Evolutionary conservation across 768 basidiomycete genomes (phyloP).

Genomic region (Phaeolepiota aurea): DNA sequence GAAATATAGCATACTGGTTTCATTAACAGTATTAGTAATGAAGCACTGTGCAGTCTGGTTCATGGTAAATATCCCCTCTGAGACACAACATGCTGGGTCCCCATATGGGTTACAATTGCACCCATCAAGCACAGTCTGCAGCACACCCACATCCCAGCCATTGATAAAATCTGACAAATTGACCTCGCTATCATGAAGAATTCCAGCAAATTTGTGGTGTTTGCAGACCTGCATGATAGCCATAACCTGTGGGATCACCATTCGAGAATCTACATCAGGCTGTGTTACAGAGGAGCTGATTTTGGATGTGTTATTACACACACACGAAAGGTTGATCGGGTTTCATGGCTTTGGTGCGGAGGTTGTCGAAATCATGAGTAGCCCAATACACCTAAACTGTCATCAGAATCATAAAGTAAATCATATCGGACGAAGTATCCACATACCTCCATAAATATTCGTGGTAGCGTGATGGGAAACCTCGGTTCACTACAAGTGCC

Average conservation of each 20-base stretch:
- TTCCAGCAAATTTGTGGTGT: too few species aligned
- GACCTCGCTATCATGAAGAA: too few species aligned
- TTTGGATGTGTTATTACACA: too few species aligned
- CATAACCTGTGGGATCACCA: constrained; percentile 48
- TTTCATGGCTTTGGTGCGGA: constrained; percentile 27
- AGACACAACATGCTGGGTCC: constrained; percentile 36
- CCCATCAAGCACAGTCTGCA: too few species aligned
- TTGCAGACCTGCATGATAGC: constrained; percentile 38
- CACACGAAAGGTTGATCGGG: constrained; percentile 35
- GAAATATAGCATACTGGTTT: constrained; percentile 39
- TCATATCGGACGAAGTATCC: too few species aligned
- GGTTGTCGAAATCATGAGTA: constrained; percentile 16
- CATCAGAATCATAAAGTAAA: too few species aligned
- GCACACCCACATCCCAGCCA: constrained; percentile 51
- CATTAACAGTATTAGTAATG: constrained; percentile 39
- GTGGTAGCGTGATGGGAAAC: constrained; percentile 26
- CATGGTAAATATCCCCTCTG: constrained; percentile 35
- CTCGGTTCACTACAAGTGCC: constrained; percentile 27
- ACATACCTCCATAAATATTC: constrained; percentile 32
- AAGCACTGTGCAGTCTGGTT: constrained; percentile 30
- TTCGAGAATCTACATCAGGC: too few species aligned
- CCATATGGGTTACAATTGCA: too few species aligned
- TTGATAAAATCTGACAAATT: too few species aligned
- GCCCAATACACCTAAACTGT: constrained; percentile 28
- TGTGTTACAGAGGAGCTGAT: too few species aligned